Base-by-base conservation (phyloP, 768 basidiomycete genomes). In the Naematelia aurantialba region DNA sequence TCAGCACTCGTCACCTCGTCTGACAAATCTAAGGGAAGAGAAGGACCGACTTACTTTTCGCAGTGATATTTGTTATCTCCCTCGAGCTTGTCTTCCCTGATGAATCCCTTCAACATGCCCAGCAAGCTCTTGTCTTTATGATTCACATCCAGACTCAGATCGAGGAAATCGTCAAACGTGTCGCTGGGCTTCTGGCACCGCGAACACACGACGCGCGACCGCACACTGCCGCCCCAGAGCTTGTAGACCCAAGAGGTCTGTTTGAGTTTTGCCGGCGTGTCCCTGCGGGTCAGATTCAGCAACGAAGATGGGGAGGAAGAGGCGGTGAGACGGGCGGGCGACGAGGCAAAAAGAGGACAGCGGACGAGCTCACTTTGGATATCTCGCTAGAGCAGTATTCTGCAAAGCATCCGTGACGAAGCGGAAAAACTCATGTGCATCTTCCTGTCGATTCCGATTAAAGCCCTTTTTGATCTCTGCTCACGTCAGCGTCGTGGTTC, bases 31-130 rank as follows among this genome's bases (percentile, higher is more conserved):
- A n/a, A n/a, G n/a, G n/a, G n/a, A n/a, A 30, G 24, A 45, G 46
- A 53, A 50, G 13, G n/a, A 29, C n/a, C n/a, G 34, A 82, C 89
- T 69, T 73, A 96, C 91, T 91, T 97, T 79, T 99, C 96, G 78
- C 96, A 99, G 75, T 93, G 91, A 78, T 99, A 99, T 79, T 93
- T 93, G 81, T 99, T 91, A 4, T 86, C 85, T 0, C 94, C 96
- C 61, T 85, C 89, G 62, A 99, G 77, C 62, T 83, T 81, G 72
- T 99, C 96, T 48, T 88, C 80, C 5, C 85, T 85, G 34, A 89
- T 84, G 68, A 96, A 96, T 4, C 66, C 67, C 39, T 62, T 45
- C 54, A 73, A 60, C 71, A 73, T 73, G 2, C 55, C 47, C 19
- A 22, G 31, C 4, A 73, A 19, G 14, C 54, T 53, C 70, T 85